Evolutionary conservation across 1,284 basidiomycete genomes (phyloP).

Genomic region (Peniophora sp.): DNA sequence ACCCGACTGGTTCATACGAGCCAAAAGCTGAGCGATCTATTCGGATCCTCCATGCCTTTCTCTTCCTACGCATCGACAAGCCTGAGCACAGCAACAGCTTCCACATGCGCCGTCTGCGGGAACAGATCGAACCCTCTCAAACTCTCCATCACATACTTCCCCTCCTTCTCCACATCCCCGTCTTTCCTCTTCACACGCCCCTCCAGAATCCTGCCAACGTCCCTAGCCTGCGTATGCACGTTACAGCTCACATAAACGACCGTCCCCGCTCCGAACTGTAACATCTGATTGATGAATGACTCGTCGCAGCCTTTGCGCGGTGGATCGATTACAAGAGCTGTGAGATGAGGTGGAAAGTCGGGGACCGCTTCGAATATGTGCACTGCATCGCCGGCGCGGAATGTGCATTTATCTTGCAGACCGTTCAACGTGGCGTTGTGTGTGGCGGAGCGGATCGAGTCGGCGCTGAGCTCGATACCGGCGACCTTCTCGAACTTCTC

Average conservation of each 20-base stretch:
- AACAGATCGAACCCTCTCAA: slow-evolving; percentile 85
- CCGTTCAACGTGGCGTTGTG: slow-evolving; percentile 76
- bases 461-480: slow-evolving; percentile 81
- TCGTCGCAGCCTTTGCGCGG: slow-evolving; percentile 89
- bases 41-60: too few species aligned
- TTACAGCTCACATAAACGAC: slow-evolving; percentile 95
- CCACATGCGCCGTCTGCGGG: slow-evolving; percentile 88
- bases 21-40: too few species aligned
- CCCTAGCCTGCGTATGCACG: slow-evolving; percentile 81
- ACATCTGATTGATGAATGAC: slow-evolving; percentile 72
- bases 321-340: slow-evolving; percentile 79
- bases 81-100: slow-evolving; percentile 68
- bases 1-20: too few species aligned
- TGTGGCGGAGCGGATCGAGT: slow-evolving; percentile 76
- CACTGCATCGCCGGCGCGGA: slow-evolving; percentile 61
- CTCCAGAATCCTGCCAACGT: slow-evolving; percentile 66
- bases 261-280: slow-evolving; percentile 60
- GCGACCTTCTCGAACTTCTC: slow-evolving; percentile 73
- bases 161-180: slow-evolving; percentile 26
- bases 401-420: slow-evolving; percentile 39
- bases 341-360: slow-evolving; percentile 59
- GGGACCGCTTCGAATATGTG: slow-evolving; percentile 61
- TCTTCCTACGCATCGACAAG: slow-evolving; percentile 19
- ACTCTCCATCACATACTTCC: slow-evolving; percentile 66
- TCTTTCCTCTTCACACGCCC: slow-evolving; percentile 27